These are phyloP conservation scores for Yamadazyma buinensis DNA, from an alignment of 1,139 yeast genomes.

Conservation along the genomic window DNA sequence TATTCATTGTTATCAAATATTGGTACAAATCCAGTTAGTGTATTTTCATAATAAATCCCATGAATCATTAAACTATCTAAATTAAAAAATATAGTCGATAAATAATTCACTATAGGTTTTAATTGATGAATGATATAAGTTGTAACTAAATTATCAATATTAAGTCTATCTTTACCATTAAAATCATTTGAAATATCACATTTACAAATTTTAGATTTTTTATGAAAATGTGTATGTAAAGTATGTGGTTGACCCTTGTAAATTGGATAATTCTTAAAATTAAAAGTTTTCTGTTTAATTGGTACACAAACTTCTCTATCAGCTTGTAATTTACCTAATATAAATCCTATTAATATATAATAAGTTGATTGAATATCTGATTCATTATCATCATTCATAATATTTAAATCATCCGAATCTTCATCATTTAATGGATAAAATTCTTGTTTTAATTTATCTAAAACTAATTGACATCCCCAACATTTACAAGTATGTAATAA, in stretches of 20 bases:
- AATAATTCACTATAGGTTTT: slow-evolving; percentile 26
- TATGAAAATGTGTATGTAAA: slow-evolving; percentile 32
- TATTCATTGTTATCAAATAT: slow-evolving; percentile 29
- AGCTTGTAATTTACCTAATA: slow-evolving; percentile 34
- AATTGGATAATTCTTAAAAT: slow-evolving; percentile 29
- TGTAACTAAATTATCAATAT: slow-evolving; percentile 34
- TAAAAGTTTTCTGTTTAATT: slow-evolving; percentile 24
- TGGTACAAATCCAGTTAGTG: slow-evolving; percentile 17
- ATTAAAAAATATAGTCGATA: slow-evolving; percentile 21
- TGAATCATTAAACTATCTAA: slow-evolving; percentile 34
- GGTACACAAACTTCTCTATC: slow-evolving; percentile 40
- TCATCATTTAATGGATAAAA: slow-evolving; percentile 24
- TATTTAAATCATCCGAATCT: slow-evolving; percentile 12
- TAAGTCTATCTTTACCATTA: slow-evolving; percentile 18
- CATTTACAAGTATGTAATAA: slow-evolving; percentile 37
- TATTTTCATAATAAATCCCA: slow-evolving; percentile 31
- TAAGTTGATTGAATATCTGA: slow-evolving; percentile 27
- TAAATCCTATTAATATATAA: slow-evolving; percentile 32
- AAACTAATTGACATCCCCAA: slow-evolving; percentile 31
- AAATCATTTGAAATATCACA: slow-evolving; percentile 25
- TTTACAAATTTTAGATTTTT: slow-evolving; percentile 14
- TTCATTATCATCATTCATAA: slow-evolving; percentile 3
- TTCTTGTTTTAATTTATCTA: slow-evolving; percentile 19
- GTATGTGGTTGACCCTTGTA: slow-evolving; percentile 39
- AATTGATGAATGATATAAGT: slow-evolving; percentile 36